phyloP scores from a whole-genome alignment of 2,329 filamentous ascomycete genomes.

The Pseudogymnoascus sp. region DNA sequence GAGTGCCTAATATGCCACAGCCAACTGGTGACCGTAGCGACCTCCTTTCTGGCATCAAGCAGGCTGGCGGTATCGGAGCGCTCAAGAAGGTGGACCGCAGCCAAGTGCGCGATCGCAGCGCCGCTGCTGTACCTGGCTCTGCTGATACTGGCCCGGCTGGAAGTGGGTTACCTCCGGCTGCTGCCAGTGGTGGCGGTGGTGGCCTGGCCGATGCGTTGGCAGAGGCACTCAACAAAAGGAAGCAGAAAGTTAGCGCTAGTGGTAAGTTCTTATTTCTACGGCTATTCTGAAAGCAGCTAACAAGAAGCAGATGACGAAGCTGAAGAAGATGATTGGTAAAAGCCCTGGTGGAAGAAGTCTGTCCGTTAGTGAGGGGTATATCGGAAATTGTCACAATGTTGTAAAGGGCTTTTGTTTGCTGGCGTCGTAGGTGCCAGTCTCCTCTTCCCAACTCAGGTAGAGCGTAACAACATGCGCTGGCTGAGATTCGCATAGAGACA shows the following conservation, averaged over 20 bases:
- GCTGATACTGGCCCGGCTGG: slow-evolving; percentile 42
- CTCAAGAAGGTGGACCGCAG: slow-evolving; percentile 67
- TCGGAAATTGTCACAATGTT: slow-evolving; percentile 2
- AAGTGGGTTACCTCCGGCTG: slow-evolving; percentile 43
- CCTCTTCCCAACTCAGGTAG: background rate
- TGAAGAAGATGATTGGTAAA: slow-evolving; percentile 67
- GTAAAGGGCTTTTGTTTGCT: background rate
- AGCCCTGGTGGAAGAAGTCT: background rate
- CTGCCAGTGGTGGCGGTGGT: slow-evolving; percentile 47
- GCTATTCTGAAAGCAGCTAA: slow-evolving; percentile 17
- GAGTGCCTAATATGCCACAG: slow-evolving; percentile 39
- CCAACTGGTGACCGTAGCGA: slow-evolving; percentile 45
- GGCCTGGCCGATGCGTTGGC: slow-evolving; percentile 78
- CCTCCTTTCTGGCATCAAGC: slow-evolving; percentile 64
- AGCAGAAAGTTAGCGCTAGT: slow-evolving; percentile 89
- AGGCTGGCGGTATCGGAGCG: slow-evolving; percentile 54
- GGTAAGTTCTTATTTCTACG: slow-evolving; percentile 53
- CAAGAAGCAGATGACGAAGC: slow-evolving; percentile 58
- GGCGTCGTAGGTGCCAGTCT: background rate
- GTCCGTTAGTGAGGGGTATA: background rate
- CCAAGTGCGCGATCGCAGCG: slow-evolving; percentile 65
- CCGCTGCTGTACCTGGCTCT: slow-evolving; percentile 47
- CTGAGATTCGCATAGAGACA: slow-evolving; percentile 2
- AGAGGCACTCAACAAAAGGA: slow-evolving; percentile 69
- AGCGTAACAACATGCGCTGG: background rate